Conservation (phyloP, 2,329 filamentous ascomycete genomes). For the Ophidiomyces ophidiicola region DNA sequence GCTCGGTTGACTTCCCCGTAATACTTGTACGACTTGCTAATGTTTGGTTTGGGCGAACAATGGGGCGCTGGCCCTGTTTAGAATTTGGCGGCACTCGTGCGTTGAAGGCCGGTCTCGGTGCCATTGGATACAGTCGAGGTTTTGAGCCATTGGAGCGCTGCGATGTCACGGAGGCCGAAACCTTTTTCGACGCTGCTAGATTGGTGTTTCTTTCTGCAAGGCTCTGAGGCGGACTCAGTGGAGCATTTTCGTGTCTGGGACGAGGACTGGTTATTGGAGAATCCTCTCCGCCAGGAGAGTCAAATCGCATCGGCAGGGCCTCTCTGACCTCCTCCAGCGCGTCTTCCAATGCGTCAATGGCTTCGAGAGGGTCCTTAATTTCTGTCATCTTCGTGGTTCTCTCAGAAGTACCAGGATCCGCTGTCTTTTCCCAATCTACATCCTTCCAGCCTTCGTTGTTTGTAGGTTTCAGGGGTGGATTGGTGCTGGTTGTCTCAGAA, state of each 20-base stretch:
- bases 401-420: constrained; percentile 15
- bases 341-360: constrained; percentile 41
- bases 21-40: not conserved
- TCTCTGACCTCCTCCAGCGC: constrained; percentile 38
- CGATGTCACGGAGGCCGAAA: not conserved
- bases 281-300: constrained; percentile 17
- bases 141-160: not conserved
- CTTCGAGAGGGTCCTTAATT: constrained; percentile 38
- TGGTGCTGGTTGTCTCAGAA: constrained; percentile 20
- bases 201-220: not conserved
- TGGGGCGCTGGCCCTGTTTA: not conserved
- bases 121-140: too few relatives aligned
- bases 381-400: constrained; percentile 15
- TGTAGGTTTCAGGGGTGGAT: constrained; percentile 18
- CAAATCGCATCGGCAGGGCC: constrained; percentile 24
- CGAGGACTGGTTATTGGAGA: not conserved
- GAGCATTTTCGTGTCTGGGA: too few relatives aligned
- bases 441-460: not conserved
- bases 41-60: not conserved
- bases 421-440: not conserved
- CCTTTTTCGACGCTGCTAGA: not conserved
- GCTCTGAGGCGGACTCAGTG: not conserved
- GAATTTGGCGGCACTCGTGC: not conserved
- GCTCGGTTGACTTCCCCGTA: not conserved
- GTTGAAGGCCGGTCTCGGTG: not conserved